Conservation (phyloP, 768 basidiomycete genomes). For the Agaricus blazei region DNA sequence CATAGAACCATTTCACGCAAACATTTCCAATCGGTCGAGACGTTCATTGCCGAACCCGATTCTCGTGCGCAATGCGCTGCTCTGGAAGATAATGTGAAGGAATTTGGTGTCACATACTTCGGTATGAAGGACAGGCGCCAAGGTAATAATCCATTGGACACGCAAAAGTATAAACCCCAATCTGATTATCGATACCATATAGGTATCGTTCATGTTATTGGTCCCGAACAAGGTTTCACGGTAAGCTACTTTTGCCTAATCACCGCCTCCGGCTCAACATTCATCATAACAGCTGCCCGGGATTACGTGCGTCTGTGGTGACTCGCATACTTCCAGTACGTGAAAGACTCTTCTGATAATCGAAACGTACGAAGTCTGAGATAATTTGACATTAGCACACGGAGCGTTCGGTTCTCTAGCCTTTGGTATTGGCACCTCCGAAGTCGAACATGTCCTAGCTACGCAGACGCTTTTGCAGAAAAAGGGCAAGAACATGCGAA, state of each 20-base stretch:
- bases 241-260: conserved; percentile 26
- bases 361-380: background rate
- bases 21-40: conserved; percentile 61
- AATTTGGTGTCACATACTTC: conserved; percentile 89
- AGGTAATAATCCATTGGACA: conserved; percentile 36
- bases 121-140: conserved; percentile 87
- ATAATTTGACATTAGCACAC: conserved; percentile 48
- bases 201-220: conserved; percentile 88
- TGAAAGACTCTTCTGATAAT: conserved; percentile 6
- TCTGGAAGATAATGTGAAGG: conserved; percentile 85
- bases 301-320: conserved; percentile 84
- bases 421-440: conserved; percentile 91
- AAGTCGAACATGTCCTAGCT: conserved; percentile 91
- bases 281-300: conserved; percentile 53
- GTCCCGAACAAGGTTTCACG: conserved; percentile 92
- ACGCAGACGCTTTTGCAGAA: conserved; percentile 86
- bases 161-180: background rate
- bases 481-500: conserved; percentile 91
- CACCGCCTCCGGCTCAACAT: background rate
- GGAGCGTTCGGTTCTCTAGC: conserved; percentile 92
- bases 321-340: conserved; percentile 90
- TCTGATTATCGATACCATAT: conserved; percentile 13
- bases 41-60: conserved; percentile 81
- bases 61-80: conserved; percentile 80
- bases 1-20: conserved; percentile 68